Percentiles rank a stretch among this genome's conserved stretches.
phyloP scores from a whole-genome alignment of 139 green algal species.

The Spirogloea muscicola region DNA sequence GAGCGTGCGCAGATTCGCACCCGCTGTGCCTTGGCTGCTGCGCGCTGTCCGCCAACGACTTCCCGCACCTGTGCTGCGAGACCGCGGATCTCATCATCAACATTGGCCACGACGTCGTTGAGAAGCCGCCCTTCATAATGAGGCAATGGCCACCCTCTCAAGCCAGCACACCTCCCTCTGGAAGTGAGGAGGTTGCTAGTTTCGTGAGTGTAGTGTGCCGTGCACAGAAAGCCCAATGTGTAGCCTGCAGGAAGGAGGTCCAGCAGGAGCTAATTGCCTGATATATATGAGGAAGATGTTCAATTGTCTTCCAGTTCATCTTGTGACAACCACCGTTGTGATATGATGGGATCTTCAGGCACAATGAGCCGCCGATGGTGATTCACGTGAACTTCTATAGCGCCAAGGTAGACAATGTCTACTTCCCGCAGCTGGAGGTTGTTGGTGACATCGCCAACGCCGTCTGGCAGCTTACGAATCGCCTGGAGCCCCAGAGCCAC shows the following conservation, averaged over 20 bases:
- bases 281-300: too few relatives aligned
- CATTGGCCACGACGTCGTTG: conserved; percentile 54
- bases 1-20: conserved; percentile 29
- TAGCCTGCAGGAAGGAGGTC: too few relatives aligned
- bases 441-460: conserved; percentile 54
- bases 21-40: conserved; percentile 36
- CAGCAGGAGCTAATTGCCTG: too few relatives aligned
- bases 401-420: conserved; percentile 51
- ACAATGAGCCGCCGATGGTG: conserved; percentile 18
- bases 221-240: too few relatives aligned
- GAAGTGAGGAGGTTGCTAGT: too few relatives aligned
- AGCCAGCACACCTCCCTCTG: too few relatives aligned
- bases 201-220: too few relatives aligned
- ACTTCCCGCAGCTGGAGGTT: conserved; percentile 53
- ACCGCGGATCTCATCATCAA: conserved; percentile 47
- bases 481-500: conserved; percentile 7
- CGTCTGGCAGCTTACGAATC: conserved; percentile 49
- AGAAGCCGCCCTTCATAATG: conserved; percentile 58
- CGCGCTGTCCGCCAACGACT: conserved; percentile 47
- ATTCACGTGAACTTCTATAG: conserved; percentile 51
- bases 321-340: too few relatives aligned
- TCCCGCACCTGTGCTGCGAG: conserved; percentile 38
- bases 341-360: too few relatives aligned
- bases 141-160: neutral
- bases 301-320: too few relatives aligned